These are phyloP conservation scores for Hygrophila difformis DNA, from an alignment of 257 asterid species.

Conservation along the genomic window DNA sequence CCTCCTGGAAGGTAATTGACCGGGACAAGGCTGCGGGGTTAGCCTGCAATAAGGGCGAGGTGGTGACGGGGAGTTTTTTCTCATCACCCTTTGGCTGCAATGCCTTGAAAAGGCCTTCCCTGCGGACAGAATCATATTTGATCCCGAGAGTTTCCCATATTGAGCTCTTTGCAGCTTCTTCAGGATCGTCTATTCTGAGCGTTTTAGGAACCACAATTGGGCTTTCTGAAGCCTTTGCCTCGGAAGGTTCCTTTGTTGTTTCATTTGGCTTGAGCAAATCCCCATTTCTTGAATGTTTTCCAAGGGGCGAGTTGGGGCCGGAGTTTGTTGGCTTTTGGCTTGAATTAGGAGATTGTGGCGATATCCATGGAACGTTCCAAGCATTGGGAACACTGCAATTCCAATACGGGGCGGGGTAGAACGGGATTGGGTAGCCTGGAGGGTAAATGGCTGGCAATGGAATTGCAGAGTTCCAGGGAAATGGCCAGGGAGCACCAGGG, in stretches of 20 bases:
- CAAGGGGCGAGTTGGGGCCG: constrained; percentile 40
- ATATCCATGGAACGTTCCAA: constrained; percentile 62
- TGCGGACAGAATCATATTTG: constrained; percentile 31
- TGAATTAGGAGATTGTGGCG: constrained; percentile 28
- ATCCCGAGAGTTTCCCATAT: constrained; percentile 85
- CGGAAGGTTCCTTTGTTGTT: constrained; percentile 8
- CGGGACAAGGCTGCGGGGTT: constrained; percentile 87
- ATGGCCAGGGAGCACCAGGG: constrained; percentile 54
- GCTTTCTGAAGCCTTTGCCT: constrained; percentile 24
- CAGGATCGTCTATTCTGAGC: constrained; percentile 77
- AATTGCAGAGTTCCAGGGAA: constrained; percentile 12
- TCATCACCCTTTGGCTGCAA: constrained; percentile 46
- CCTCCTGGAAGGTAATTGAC: constrained; percentile 63
- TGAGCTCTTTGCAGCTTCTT: constrained; percentile 88
- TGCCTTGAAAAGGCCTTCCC: constrained; percentile 69
- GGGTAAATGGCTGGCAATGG: constrained; percentile 44
- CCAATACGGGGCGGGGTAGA: constrained; percentile 60
- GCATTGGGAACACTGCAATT: constrained; percentile 39
- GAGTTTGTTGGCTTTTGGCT: constrained; percentile 23
- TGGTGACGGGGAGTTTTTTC: constrained; percentile 23
- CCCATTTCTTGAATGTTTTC: constrained; percentile 65
- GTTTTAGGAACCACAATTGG: constrained; percentile 65
- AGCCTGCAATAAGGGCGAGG: constrained; percentile 44
- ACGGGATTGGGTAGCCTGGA: constrained; percentile 49
- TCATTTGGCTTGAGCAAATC: constrained; percentile 32